Evolutionary conservation across 306 rosid species (phyloP).

Genomic region (Comarum palustre): DNA sequence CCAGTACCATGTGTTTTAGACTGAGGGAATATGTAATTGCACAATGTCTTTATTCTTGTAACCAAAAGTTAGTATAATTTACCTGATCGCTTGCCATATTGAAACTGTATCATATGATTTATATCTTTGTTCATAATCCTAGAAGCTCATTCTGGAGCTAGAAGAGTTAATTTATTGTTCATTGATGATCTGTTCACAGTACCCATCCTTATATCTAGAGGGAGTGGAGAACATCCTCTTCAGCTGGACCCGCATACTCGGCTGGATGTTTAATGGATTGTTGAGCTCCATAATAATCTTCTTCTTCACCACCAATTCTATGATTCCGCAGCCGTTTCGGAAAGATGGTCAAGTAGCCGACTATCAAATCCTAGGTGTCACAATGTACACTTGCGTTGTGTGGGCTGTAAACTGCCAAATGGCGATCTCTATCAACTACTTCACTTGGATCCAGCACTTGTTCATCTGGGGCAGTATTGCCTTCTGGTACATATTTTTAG

Average conservation of each 20-base stretch:
- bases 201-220: constrained; percentile 63
- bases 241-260: constrained; percentile 73
- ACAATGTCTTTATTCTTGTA: background rate
- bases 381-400: constrained; percentile 69
- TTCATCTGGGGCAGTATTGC: constrained; percentile 84
- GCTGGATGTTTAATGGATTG: constrained; percentile 79
- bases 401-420: constrained; percentile 92
- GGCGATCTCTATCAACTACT: constrained; percentile 83
- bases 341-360: constrained; percentile 66
- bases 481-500: constrained; percentile 70
- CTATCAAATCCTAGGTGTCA: constrained; percentile 62
- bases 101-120: background rate
- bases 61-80: background rate
- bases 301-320: constrained; percentile 59
- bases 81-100: background rate
- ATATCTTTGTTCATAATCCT: background rate
- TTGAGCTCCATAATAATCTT: constrained; percentile 65
- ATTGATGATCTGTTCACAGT: constrained; percentile 37
- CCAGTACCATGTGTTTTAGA: background rate
- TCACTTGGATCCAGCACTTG: constrained; percentile 90
- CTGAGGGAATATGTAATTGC: background rate
- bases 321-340: constrained; percentile 56
- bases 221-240: constrained; percentile 76
- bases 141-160: constrained; percentile 9
- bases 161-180: constrained; percentile 14